Percentiles rank a stretch among this genome's conserved stretches.
phyloP scores from a whole-genome alignment of 768 basidiomycete genomes.

The Russula griseocarnosa region DNA sequence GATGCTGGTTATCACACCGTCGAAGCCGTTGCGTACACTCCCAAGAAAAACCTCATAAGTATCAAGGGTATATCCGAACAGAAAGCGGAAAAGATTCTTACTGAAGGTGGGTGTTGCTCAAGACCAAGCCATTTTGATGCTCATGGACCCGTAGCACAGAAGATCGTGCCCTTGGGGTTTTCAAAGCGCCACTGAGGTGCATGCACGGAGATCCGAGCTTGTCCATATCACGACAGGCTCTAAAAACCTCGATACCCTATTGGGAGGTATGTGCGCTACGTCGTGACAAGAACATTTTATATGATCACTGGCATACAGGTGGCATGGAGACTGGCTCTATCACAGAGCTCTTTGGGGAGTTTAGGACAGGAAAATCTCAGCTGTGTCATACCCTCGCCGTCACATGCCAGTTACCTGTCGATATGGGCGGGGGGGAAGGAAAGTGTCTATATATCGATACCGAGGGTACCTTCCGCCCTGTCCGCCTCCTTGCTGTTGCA shows the following conservation, averaged over 20 bases:
- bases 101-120: constrained; percentile 61
- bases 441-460: constrained; percentile 99
- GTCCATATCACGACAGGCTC: constrained; percentile 97
- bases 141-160: constrained; percentile 58
- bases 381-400: constrained; percentile 97
- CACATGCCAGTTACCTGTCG: constrained; percentile 94
- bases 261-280: constrained; percentile 66
- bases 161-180: constrained; percentile 98
- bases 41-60: constrained; percentile 83
- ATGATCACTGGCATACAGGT: constrained; percentile 41
- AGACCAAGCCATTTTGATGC: background rate
- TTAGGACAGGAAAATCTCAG: constrained; percentile 97
- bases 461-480: constrained; percentile 97
- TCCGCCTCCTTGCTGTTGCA: constrained; percentile 88
- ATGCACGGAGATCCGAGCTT: constrained; percentile 89
- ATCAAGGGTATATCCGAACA: constrained; percentile 97
- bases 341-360: constrained; percentile 97
- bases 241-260: constrained; percentile 89
- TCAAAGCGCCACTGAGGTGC: constrained; percentile 96
- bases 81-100: constrained; percentile 94
- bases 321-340: constrained; percentile 98
- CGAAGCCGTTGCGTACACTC: constrained; percentile 93
- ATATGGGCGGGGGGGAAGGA: constrained; percentile 98
- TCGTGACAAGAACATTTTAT: background rate
- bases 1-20: constrained; percentile 93